Evolutionary conservation across 2,329 filamentous ascomycete genomes (phyloP), one percentile per base, ranked within the genome.

Genomic region (Calonectria henricotiae): DNA sequence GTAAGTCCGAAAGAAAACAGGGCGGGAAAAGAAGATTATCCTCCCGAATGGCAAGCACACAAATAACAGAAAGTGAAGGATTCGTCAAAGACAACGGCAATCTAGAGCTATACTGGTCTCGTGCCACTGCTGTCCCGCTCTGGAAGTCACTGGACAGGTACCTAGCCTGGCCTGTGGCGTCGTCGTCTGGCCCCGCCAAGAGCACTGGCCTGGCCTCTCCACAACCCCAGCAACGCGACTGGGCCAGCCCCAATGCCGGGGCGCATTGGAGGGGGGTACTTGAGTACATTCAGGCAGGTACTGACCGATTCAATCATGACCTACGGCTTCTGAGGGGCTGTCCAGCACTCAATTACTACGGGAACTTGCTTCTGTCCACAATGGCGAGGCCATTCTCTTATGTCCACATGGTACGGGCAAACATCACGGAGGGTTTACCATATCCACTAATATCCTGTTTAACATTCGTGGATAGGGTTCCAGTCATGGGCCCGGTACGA

Each of bases 201-300:
- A 62, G 32, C 49, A 60, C 43, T 39, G 55, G 63, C 67, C 27
- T 58, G 49, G 68, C 47, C 43, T 32, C 67, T 68, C 68, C 65
- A 61, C 68, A 71, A 61, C 68, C 68, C 68, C 68, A 63, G 65
- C 64, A 54, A 67, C 58, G 47, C 37, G 51, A n/a, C 51, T 58
- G 35, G 30, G 51, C 32, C 20, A 20, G 63, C 49, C 46, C 63
- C 39, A 47, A 47, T 17, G 35, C 35, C 27, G 37, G 55, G 32
- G 25, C 39, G 37, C 55, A 41, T 43, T 44, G 55, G 37, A 58
- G 51, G 51, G 27, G 51, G 39, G 39, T 58, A 65, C 44, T 13
- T 63, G 41, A 30, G 63, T 51, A 25, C 51, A 58, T 15, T 7
- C 13, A 6, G 30, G 13, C 12, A 58, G 32, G 51, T 58, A 58